Evolutionary conservation across 1,139 yeast genomes (phyloP).

Genomic region (Saccharomyces hybrid): DNA sequence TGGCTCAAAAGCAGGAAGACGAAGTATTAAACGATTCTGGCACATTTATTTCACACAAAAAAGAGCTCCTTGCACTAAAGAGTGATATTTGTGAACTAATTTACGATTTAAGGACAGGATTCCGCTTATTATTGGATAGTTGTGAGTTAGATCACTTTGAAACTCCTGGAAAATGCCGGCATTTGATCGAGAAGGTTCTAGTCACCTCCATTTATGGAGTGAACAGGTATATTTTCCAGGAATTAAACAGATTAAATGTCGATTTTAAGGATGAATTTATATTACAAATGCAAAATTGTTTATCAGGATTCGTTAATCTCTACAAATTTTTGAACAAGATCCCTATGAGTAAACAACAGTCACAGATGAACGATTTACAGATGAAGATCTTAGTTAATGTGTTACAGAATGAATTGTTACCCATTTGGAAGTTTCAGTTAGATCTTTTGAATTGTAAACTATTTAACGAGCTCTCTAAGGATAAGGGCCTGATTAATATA

Average conservation of each 20-base stretch:
- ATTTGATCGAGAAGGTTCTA: neutral
- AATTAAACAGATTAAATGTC: neutral
- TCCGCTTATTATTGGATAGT: slow-evolving; percentile 7
- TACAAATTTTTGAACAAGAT: slow-evolving; percentile 17
- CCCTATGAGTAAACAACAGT: slow-evolving; percentile 14
- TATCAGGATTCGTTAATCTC: slow-evolving; percentile 19
- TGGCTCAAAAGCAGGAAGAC: slow-evolving; percentile 9
- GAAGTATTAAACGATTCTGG: neutral
- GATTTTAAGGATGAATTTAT: neutral
- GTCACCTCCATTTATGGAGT: neutral
- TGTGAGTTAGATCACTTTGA: slow-evolving; percentile 1
- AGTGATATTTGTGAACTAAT: slow-evolving; percentile 5
- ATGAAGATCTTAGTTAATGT: slow-evolving; percentile 14
- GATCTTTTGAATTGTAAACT: slow-evolving; percentile 17
- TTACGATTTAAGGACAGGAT: slow-evolving; percentile 5
- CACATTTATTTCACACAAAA: slow-evolving; percentile 1
- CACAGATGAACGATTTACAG: slow-evolving; percentile 14
- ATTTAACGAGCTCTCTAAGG: slow-evolving; percentile 12
- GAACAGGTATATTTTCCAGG: neutral
- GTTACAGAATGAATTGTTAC: slow-evolving; percentile 17
- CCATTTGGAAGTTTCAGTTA: slow-evolving; percentile 20
- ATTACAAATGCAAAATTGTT: slow-evolving; percentile 15
- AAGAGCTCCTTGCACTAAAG: neutral
- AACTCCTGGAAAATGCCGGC: neutral
- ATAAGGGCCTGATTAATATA: slow-evolving; percentile 7